Base-by-base conservation (phyloP, 305 asterid species). In the Lippia alba region DNA sequence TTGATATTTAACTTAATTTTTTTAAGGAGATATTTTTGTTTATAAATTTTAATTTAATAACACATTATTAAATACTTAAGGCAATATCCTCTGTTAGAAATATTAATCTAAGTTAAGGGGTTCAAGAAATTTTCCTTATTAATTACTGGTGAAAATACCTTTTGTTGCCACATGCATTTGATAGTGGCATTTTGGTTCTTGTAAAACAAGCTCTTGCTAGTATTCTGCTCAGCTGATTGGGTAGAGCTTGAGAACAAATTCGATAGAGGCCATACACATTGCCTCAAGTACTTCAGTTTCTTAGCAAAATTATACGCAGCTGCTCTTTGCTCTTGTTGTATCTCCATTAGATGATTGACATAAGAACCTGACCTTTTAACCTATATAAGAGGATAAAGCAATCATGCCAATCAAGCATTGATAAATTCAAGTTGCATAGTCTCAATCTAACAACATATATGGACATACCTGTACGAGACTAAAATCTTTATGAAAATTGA, bases 321-420 rank as follows among this genome's bases (percentile, higher is more conserved):
- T 12, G 75, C 89, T 74, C 99, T 89, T 75, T 92, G 99, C 66
- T 87, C 97, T 92, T 95, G 98, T 66, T 90, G 99, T 71, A 95
- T 89, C 81, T 80, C 87, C 2, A 89, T 75, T 56, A 92, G 94
- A 79, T 92, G 97, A 70, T 90, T 85, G 68, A 89, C 78, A 50
- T 86, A 95, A 57, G 97, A 95, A 61, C 88, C 63, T 9, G 96
- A 84, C 74, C 80, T 79, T 71, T 80, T 73, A 64, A 90, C 96
- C 99, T 94, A 68, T 74, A 76, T 41, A 18, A 74, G 57, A 78
- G 70, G 54, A 55, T 34, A 64, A 56, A 59, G 30, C 1, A 5
- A 54, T 24, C 61, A 39, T 59, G 56, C 41, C 33, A 76, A 50
- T 49, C 36, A 68, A 15, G 53, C 33, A 49, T 24, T 14, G 55